Evolutionary conservation across 2,329 filamentous ascomycete genomes (phyloP).

Genomic region (Penicillium verrucosum): DNA sequence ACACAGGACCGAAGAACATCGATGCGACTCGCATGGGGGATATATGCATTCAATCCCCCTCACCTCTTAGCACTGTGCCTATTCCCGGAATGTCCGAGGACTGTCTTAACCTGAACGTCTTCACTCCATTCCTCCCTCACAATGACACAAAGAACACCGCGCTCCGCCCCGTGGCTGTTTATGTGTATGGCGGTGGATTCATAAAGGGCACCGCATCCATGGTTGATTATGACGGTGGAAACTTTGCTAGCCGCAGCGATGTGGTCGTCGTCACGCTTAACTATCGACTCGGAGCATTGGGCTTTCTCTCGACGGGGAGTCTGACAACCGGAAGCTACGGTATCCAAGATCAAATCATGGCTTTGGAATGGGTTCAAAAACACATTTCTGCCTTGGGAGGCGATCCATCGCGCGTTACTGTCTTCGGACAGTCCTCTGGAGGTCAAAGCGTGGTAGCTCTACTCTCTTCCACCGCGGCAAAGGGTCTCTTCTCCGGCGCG

Average conservation of each 20-base stretch:
- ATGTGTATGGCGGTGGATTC: constrained; percentile 35
- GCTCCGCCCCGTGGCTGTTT: constrained; percentile 28
- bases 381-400: constrained; percentile 29
- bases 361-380: constrained; percentile 28
- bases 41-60: constrained; percentile 23
- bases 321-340: constrained; percentile 35
- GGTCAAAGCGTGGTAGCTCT: constrained; percentile 51
- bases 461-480: constrained; percentile 25
- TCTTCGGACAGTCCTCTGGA: constrained; percentile 38
- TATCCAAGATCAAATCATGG: constrained; percentile 33
- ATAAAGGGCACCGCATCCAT: constrained; percentile 27
- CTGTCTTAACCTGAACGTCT: constrained; percentile 38
- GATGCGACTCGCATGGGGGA: constrained; percentile 27
- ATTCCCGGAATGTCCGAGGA: constrained; percentile 30
- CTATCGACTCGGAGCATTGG: constrained; percentile 33
- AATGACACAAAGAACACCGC: constrained; percentile 5
- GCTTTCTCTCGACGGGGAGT: constrained; percentile 35
- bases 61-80: constrained; percentile 10
- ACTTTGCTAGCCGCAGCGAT: constrained; percentile 37
- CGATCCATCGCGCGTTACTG: constrained; percentile 32
- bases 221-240: constrained; percentile 34
- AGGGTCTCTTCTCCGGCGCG: constrained; percentile 28
- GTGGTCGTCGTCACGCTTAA: constrained; percentile 37
- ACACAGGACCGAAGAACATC: constrained; percentile 25
- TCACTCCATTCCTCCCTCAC: constrained; percentile 29